Base-by-base conservation (phyloP, 805 yeast species). In the Hanseniaspora lachancei region DNA sequence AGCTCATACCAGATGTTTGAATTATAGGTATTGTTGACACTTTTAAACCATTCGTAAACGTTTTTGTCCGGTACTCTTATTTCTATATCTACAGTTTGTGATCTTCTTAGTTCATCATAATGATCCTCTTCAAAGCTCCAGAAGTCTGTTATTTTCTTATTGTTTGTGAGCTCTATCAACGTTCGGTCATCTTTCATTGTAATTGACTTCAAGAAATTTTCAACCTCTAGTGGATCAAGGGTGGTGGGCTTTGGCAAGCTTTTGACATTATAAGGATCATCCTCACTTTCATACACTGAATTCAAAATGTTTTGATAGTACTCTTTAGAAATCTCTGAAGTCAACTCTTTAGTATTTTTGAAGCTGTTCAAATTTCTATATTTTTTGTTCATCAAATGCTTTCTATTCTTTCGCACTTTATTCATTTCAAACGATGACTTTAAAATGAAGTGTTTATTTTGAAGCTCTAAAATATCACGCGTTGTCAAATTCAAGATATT, bases 91-190 rank as follows among this genome's bases (percentile, higher is more conserved):
- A 53, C 35, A 20, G 34, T 53, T 21, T 53, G 56, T 16, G 40
- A 9, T 53, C 56, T 53, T 32, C 32, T 53, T 4, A 32, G 9
- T 42, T 55, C 57, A 40, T 57, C 59, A 39, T 53, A 53, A 18
- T 49, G 39, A 20, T 55, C 32, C 10, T 32, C 43, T 13, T 43
- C 36, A 5, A 50, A 42, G 13, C 32, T 38, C 56, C 56, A 53
- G 44, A 53, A 53, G 6, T 39, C 47, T 5, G 32, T 40, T 9
- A 21, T 35, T 10, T 29, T 23, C 13, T 46, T 52, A 4, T 42
- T 38, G 41, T 53, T 53, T 3, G 39, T 23, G 2, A 47, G 13
- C 4, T 38, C 18, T 34, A 54, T 47, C 5, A 54, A 21, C 10
- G 35, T 47, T 39, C 24, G 23, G 27, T 54, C 52, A 20, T 54